Evolutionary conservation across 805 yeast species (phyloP).

Genomic region (Saturnispora zaruensis): DNA sequence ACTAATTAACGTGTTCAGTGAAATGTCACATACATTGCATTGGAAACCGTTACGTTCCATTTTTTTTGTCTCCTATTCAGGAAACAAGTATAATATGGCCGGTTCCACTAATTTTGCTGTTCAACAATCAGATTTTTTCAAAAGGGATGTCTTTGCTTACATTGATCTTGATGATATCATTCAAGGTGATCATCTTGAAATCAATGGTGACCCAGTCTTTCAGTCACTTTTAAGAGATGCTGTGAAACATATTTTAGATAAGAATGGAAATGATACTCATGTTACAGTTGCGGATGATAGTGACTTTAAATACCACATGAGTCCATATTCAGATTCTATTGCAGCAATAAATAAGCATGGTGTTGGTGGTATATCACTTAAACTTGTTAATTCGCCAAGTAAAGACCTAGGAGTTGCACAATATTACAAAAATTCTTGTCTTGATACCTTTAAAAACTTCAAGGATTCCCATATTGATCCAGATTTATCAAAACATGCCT

Average conservation of each 20-base stretch:
- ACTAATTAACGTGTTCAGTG: constrained; percentile 57
- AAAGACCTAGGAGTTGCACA: constrained; percentile 18
- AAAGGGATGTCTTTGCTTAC: constrained; percentile 56
- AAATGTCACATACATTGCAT: constrained; percentile 50
- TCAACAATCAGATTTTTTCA: constrained; percentile 41
- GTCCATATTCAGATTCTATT: constrained; percentile 18
- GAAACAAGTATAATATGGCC: constrained; percentile 67
- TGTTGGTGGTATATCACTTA: constrained; percentile 59
- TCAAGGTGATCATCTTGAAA: constrained; percentile 41
- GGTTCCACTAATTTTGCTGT: constrained; percentile 80
- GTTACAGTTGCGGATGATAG: constrained; percentile 41
- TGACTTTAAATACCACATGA: not conserved
- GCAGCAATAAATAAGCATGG: constrained; percentile 61
- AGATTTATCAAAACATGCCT: constrained; percentile 44
- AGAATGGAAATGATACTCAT: constrained; percentile 24
- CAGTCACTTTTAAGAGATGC: constrained; percentile 38
- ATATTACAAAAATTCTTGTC: constrained; percentile 48
- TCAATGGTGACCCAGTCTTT: constrained; percentile 52
- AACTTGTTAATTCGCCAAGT: constrained; percentile 29
- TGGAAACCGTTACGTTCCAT: constrained; percentile 84
- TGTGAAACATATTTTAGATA: constrained; percentile 26
- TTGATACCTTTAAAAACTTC: constrained; percentile 56
- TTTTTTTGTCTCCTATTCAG: constrained; percentile 80
- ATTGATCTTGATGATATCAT: constrained; percentile 67
- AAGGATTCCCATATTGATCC: constrained; percentile 42